These are phyloP conservation scores for Leishmania guyanensis DNA, from an alignment of 208 protist genomes.

Conservation along the genomic window DNA sequence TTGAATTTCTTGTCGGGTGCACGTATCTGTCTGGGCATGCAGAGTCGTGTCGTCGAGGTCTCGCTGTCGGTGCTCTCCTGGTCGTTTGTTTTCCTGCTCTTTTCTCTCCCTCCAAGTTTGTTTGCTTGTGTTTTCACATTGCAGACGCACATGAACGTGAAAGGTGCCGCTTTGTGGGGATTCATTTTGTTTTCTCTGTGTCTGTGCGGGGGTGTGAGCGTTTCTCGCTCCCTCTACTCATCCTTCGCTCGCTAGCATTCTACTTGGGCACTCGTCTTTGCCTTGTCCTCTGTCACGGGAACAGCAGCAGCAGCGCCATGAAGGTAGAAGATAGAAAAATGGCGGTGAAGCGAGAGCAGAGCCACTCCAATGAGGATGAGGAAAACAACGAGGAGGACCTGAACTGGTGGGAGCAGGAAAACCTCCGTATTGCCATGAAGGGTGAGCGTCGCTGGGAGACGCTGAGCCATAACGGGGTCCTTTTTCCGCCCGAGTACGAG, in stretches of 20 bases:
- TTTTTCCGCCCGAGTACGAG: slow-evolving; percentile 97
- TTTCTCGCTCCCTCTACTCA: not conserved
- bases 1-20: not conserved
- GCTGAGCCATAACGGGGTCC: slow-evolving; percentile 96
- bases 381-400: slow-evolving; percentile 53
- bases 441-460: slow-evolving; percentile 95
- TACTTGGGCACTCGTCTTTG: not conserved
- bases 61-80: not conserved
- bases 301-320: slow-evolving; percentile 28
- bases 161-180: not conserved
- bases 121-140: not conserved
- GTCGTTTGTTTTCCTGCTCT: not conserved
- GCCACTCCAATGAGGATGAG: slow-evolving; percentile 52
- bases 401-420: slow-evolving; percentile 89
- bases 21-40: not conserved
- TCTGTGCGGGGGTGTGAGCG: not conserved
- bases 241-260: not conserved
- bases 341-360: slow-evolving; percentile 34
- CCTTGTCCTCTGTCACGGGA: not conserved
- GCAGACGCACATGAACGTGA: not conserved
- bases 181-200: not conserved
- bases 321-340: slow-evolving; percentile 38
- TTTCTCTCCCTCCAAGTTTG: not conserved
- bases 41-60: not conserved
- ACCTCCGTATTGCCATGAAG: slow-evolving; percentile 61